Evolutionary conservation across 108 stramenopile genomes (phyloP).

Genomic region (Skeletonema grethae): DNA sequence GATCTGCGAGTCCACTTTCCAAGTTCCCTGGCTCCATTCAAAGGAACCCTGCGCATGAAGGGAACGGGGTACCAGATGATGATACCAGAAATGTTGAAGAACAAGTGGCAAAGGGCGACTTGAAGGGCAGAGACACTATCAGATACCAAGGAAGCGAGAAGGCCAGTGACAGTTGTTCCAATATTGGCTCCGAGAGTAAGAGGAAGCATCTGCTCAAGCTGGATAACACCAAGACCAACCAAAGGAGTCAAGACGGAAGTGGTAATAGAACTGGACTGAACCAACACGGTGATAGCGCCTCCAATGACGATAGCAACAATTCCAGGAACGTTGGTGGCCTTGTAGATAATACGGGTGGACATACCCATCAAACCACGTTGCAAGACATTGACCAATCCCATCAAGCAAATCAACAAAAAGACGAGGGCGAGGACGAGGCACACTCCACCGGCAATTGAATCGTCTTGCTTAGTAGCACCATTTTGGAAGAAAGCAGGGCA

Average conservation of each 20-base stretch:
- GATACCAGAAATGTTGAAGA: conserved; percentile 86
- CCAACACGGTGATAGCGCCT: conserved; percentile 77
- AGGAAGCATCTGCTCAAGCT: conserved; percentile 79
- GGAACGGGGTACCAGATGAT: conserved; percentile 86
- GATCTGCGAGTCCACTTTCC: conserved; percentile 65
- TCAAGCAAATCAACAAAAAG: conserved; percentile 75
- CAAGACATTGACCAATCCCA: conserved; percentile 78
- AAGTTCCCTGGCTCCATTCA: conserved; percentile 61
- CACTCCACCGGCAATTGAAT: conserved; percentile 70
- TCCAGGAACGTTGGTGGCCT: conserved; percentile 88
- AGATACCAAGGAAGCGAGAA: conserved; percentile 72
- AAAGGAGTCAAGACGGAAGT: conserved; percentile 84
- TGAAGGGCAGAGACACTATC: conserved; percentile 65
- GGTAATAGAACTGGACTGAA: conserved; percentile 81
- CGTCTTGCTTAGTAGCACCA: conserved; percentile 64
- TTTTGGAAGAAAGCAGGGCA: conserved; percentile 85
- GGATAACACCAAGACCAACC: conserved; percentile 74
- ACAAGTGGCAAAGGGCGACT: conserved; percentile 79
- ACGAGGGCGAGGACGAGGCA: conserved; percentile 72
- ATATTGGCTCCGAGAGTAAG: conserved; percentile 90
- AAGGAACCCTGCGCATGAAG: conserved; percentile 70
- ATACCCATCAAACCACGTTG: conserved; percentile 75
- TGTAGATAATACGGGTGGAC: conserved; percentile 81
- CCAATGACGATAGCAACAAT: conserved; percentile 81
- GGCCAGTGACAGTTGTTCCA: conserved; percentile 80